phyloP scores from a whole-genome alignment of 768 basidiomycete genomes.

The Termitomyces sp. region DNA sequence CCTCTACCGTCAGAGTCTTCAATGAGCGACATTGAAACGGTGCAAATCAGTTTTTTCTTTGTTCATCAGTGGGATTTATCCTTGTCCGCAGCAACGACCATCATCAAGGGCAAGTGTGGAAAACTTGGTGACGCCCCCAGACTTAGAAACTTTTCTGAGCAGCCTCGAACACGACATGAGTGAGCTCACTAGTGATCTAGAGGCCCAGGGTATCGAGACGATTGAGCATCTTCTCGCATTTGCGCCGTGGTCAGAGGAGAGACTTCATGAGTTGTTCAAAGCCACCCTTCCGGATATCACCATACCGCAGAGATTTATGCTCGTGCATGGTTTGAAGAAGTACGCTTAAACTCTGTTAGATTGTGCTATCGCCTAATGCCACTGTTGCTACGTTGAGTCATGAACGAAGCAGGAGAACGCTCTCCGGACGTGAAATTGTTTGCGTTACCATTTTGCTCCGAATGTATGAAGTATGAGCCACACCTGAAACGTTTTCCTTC shows the following conservation, averaged over 20 bases:
- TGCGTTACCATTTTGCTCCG: background rate
- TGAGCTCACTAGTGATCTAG: background rate
- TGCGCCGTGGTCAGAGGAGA: constrained; percentile 5
- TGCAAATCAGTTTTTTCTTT: background rate
- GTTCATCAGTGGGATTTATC: background rate
- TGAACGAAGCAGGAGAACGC: background rate
- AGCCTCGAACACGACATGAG: constrained; percentile 6
- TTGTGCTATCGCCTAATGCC: background rate
- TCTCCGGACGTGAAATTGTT: background rate
- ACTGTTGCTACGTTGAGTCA: background rate
- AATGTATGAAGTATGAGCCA: background rate
- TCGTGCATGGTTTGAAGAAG: constrained; percentile 7
- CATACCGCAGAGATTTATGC: constrained; percentile 6
- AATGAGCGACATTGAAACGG: background rate
- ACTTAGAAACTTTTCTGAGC: background rate
- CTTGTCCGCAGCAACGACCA: background rate
- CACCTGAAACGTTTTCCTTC: background rate
- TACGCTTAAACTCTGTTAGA: background rate
- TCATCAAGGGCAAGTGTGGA: background rate
- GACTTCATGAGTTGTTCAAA: constrained; percentile 5
- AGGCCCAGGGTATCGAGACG: constrained; percentile 3
- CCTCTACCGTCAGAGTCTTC: background rate
- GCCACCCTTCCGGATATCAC: constrained; percentile 8
- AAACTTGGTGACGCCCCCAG: background rate
- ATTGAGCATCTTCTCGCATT: constrained; percentile 5